These are phyloP conservation scores for Sonneratia caseolaris DNA, from an alignment of 345 rosid species.

Conservation along the genomic window DNA sequence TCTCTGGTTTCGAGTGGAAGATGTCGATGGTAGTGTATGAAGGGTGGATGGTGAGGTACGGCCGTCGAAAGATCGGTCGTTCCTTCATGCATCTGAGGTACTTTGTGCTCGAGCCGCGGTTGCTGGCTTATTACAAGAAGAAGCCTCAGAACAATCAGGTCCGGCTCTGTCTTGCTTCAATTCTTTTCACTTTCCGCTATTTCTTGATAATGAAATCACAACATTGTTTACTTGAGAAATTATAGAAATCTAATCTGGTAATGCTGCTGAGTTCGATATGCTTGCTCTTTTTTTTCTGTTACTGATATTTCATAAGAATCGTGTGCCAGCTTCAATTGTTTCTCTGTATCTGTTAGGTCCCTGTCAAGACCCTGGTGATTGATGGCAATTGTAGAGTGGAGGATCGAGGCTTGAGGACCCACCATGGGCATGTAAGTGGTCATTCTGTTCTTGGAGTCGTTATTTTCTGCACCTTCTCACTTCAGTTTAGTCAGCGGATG, in stretches of 20 bases:
- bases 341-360: conserved; percentile 46
- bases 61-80: conserved; percentile 94
- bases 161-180: not conserved
- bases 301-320: not conserved
- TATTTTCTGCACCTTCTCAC: not conserved
- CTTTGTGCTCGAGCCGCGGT: conserved; percentile 84
- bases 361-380: conserved; percentile 83
- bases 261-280: too few species aligned
- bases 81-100: conserved; percentile 95
- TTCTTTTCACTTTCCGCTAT: not conserved
- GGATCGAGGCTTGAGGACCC: conserved; percentile 98
- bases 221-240: not conserved
- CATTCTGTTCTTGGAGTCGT: not conserved
- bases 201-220: not conserved
- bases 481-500: not conserved
- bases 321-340: conserved; percentile 4
- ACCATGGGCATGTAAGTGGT: conserved; percentile 82
- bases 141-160: conserved; percentile 96
- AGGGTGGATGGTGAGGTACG: conserved; percentile 99
- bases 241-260: too few species aligned
- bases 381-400: conserved; percentile 99
- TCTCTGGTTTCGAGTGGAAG: not conserved
- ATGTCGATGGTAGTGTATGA: conserved; percentile 78
- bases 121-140: conserved; percentile 93
- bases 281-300: not conserved